Base-by-base conservation (phyloP, 331 rosid genomes). In the Rosa hybrid region DNA sequence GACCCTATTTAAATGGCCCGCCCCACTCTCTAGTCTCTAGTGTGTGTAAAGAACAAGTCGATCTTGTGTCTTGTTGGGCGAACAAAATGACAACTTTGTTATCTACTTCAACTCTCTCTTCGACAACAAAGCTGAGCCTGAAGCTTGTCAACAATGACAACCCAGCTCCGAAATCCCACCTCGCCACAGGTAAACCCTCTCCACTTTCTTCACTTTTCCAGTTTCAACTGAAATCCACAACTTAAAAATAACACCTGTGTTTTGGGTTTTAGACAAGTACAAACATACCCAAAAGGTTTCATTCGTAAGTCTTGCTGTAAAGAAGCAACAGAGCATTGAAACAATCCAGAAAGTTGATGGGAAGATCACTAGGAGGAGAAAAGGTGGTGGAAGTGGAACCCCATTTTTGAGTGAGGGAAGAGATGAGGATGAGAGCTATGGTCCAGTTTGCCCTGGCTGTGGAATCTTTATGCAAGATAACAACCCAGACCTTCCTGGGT, bases 371-470 rank as follows among this genome's bases (percentile, higher is more conserved):
- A 78, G 38, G 0, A 86, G 86, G 27, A 85, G 74, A 78, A 80
- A 83, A 60, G 62, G 38, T 34, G 38, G 38, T 34, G 38, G 38
- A 34, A 34, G 38, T 34, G 38, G 38, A 34, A 34, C 71, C 51
- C 90, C 90, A 0, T 21, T 94, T 73, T 74, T 92, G 83, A 92
- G 97, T 80, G 98, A 94, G 82, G 97, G 98, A 12, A 90, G 98
- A 82, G 97, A 94, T 77, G 97, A 88, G 80, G 97, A 94, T 78
- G 97, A 92, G 81, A 83, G 73, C 68, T 81, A 77, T 81, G 98
- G 95, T 12, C 90, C 86, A 48, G 81, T 92, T 71, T 94, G 97
- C 82, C 97, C 97, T 56, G 98, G 98, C n/a, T 94, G 98, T 88
- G 98, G 98, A 64, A 91, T 94, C 63, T 94, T 89, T 71, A 87